phyloP scores from a whole-genome alignment of 2,329 filamentous ascomycete species.

The Nemania sp. region DNA sequence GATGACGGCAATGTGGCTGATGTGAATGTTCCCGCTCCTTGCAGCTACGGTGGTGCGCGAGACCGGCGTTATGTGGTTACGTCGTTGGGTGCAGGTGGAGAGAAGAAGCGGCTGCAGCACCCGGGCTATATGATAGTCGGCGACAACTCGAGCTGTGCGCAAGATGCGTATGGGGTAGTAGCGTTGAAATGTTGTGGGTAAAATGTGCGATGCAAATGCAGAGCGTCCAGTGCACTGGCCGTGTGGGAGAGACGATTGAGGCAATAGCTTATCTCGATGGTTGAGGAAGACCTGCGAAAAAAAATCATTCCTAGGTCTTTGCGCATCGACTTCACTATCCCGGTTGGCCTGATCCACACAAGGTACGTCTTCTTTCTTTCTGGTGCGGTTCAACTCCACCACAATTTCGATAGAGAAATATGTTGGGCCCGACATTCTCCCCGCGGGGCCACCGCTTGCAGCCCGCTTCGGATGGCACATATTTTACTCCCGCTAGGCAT shows the following conservation, averaged over 20 bases:
- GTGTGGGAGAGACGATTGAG: constrained; percentile 6
- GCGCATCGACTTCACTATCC: constrained; percentile 20
- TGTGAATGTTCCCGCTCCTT: too few relatives aligned
- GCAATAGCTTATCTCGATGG: constrained; percentile 15
- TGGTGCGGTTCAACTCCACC: too few relatives aligned
- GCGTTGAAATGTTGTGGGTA: neutral
- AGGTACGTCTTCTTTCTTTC: too few relatives aligned
- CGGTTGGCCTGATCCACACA: constrained; percentile 19
- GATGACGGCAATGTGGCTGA: constrained; percentile 23
- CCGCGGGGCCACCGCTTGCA: too few relatives aligned
- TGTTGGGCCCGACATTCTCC: too few relatives aligned
- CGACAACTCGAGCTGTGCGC: neutral
- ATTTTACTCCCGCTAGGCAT: too few relatives aligned
- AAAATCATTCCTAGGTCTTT: constrained; percentile 26
- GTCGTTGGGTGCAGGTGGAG: constrained; percentile 8
- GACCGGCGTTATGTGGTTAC: too few relatives aligned
- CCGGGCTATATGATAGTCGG: neutral
- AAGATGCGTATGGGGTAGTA: too few relatives aligned
- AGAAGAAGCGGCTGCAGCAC: neutral
- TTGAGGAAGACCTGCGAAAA: constrained; percentile 18
- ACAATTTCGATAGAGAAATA: neutral
- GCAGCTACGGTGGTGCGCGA: too few relatives aligned
- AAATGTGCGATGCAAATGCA: neutral
- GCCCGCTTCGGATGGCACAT: too few relatives aligned
- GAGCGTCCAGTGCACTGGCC: neutral